These are phyloP conservation scores for Backusella luteola DNA, from an alignment of 192 early-diverging fungal genomes.

Conservation along the genomic window DNA sequence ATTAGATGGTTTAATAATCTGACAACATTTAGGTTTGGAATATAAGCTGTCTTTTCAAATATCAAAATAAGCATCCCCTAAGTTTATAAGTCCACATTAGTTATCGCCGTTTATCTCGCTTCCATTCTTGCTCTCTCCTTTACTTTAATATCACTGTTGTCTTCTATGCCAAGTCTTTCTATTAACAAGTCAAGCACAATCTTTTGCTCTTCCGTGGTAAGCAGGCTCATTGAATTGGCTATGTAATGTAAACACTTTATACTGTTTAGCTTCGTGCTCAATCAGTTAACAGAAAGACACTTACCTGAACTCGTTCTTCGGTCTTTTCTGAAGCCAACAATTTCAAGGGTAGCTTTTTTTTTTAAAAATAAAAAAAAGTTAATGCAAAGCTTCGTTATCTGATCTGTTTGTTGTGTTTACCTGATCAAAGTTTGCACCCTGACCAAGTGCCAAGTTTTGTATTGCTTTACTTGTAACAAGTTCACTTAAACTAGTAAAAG, in stretches of 20 bases:
- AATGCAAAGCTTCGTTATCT: not conserved
- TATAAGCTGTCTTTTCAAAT: conserved; percentile 9
- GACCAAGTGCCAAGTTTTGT: not conserved
- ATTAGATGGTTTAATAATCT: conserved; percentile 1
- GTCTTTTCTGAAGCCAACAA: not conserved
- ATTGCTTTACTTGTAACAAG: not conserved
- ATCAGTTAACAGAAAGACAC: not conserved
- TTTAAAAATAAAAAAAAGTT: not conserved
- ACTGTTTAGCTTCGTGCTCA: not conserved
- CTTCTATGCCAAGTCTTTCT: not conserved
- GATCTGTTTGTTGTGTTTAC: not conserved
- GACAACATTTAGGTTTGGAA: not conserved
- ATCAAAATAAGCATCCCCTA: conserved; percentile 22
- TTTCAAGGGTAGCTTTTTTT: not conserved
- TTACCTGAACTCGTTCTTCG: not conserved
- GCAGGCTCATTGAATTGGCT: not conserved
- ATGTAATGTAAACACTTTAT: conserved; percentile 14
- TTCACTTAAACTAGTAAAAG: not conserved
- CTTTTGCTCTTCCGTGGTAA: conserved; percentile 17
- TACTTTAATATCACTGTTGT: conserved; percentile 16
- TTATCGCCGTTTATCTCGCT: not conserved
- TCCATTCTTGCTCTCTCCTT: not conserved
- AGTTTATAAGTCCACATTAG: not conserved
- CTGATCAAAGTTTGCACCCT: conserved; percentile 3
- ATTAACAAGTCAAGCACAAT: not conserved